Conservation (phyloP, 768 basidiomycete genomes). For the Cystobasidium tubakii region DNA sequence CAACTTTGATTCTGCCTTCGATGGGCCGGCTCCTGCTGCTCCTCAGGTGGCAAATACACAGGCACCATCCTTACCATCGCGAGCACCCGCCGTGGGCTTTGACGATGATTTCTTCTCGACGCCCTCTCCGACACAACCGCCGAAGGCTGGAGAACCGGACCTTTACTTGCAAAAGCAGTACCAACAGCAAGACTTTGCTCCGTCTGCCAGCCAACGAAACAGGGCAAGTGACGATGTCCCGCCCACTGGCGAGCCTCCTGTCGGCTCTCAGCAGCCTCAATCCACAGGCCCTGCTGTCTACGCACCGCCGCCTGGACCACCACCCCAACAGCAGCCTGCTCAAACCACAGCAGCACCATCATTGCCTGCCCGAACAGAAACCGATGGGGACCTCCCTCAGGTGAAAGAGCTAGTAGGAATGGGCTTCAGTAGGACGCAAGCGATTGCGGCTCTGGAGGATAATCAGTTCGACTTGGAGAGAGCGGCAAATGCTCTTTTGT, state of each 20-base stretch:
- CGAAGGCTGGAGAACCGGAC: neutral
- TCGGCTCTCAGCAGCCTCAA: neutral
- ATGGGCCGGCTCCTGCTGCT: neutral
- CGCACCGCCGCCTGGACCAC: slow-evolving; percentile 21
- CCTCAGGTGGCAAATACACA: neutral
- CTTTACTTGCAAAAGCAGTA: neutral
- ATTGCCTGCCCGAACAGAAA: neutral
- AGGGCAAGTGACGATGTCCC: neutral
- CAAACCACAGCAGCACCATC: neutral
- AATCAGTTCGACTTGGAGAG: slow-evolving; percentile 20
- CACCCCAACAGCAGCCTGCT: slow-evolving; percentile 1
- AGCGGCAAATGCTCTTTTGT: slow-evolving; percentile 24
- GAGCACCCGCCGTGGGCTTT: slow-evolving; percentile 6
- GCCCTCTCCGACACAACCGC: neutral
- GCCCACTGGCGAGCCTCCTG: neutral
- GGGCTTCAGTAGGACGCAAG: slow-evolving; percentile 15
- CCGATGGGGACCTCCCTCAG: slow-evolving; percentile 6
- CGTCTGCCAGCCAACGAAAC: neutral
- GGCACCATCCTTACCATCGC: neutral
- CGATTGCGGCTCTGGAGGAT: slow-evolving; percentile 27
- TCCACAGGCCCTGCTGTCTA: neutral
- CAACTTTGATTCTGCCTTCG: slow-evolving; percentile 21
- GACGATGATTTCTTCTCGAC: slow-evolving; percentile 26
- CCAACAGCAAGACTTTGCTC: neutral
- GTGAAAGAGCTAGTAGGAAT: slow-evolving; percentile 24